phyloP scores from a whole-genome alignment of 2,329 filamentous ascomycete species.

The Fusarium buxicola region DNA sequence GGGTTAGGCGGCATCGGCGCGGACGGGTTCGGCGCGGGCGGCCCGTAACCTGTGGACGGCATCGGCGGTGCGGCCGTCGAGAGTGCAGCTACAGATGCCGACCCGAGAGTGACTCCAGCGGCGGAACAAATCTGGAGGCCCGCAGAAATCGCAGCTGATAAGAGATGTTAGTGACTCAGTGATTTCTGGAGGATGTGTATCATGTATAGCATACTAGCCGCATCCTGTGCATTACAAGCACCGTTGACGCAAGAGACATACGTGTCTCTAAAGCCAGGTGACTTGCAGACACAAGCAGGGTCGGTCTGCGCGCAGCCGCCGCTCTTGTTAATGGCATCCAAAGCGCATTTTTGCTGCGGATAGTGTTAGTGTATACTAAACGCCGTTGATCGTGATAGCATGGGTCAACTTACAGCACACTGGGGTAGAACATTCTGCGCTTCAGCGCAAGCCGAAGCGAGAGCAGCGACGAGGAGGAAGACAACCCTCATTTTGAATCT shows the following conservation, averaged over 20 bases:
- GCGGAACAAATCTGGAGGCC: constrained; percentile 8
- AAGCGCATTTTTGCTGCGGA: constrained; percentile 16
- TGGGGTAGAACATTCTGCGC: constrained; percentile 8
- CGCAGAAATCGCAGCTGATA: not conserved
- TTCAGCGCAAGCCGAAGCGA: constrained; percentile 8
- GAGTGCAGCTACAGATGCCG: not conserved
- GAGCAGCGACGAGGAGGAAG: not conserved
- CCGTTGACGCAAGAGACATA: not conserved
- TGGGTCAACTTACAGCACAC: constrained; percentile 14
- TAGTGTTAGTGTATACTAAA: not conserved
- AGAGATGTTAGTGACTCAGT: not conserved
- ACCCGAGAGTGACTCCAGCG: constrained; percentile 3
- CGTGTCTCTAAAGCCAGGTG: not conserved
- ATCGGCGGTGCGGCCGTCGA: not conserved
- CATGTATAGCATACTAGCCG: constrained; percentile 8
- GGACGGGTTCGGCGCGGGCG: not conserved
- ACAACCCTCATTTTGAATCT: constrained; percentile 16
- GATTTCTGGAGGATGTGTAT: not conserved
- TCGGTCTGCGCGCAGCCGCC: constrained; percentile 8
- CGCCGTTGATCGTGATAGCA: not conserved
- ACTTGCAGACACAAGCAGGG: constrained; percentile 22
- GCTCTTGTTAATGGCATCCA: constrained; percentile 10
- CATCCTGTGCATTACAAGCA: constrained; percentile 5
- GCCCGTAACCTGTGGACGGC: not conserved
- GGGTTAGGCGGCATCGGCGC: not conserved